Conservation (phyloP, 176 grass and related monocot species). For the Eleusine indica region DNA sequence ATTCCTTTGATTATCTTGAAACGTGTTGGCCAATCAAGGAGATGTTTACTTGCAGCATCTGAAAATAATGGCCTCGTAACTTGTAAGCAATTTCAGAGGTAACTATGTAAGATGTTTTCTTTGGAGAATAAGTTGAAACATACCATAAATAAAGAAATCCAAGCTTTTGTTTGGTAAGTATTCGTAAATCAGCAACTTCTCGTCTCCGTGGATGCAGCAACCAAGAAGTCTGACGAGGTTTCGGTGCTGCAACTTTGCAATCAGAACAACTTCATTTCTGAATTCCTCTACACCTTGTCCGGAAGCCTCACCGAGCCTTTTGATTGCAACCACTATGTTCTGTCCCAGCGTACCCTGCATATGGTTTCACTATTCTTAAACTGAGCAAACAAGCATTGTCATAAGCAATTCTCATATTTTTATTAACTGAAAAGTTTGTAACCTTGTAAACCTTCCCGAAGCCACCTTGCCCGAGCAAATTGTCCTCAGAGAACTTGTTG, state of each 20-base stretch:
- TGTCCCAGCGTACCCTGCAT: slow-evolving; percentile 38
- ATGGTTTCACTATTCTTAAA: background rate
- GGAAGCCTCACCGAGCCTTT: slow-evolving; percentile 56
- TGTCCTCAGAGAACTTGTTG: slow-evolving; percentile 46
- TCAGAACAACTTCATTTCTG: slow-evolving; percentile 51
- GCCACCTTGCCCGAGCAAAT: slow-evolving; percentile 55
- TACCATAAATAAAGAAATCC: slow-evolving; percentile 51
- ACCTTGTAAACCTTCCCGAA: slow-evolving; percentile 67
- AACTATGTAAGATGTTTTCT: background rate
- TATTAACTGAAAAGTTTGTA: background rate
- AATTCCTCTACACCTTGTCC: slow-evolving; percentile 57
- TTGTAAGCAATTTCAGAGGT: background rate
- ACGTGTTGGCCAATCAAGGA: slow-evolving; percentile 56
- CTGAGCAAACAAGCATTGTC: background rate
- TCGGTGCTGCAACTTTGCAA: slow-evolving; percentile 53
- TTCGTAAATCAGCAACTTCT: slow-evolving; percentile 53
- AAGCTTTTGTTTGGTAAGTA: slow-evolving; percentile 54
- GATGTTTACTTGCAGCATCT: slow-evolving; percentile 43
- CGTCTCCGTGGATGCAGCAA: slow-evolving; percentile 54
- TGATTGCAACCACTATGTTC: slow-evolving; percentile 48
- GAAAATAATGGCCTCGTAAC: background rate
- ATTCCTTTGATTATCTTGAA: slow-evolving; percentile 58
- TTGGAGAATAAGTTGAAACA: background rate
- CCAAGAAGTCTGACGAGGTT: slow-evolving; percentile 53
- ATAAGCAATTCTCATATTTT: background rate